Base-by-base conservation (phyloP, 2,329 filamentous ascomycete species). In the Chaetomium sp. region DNA sequence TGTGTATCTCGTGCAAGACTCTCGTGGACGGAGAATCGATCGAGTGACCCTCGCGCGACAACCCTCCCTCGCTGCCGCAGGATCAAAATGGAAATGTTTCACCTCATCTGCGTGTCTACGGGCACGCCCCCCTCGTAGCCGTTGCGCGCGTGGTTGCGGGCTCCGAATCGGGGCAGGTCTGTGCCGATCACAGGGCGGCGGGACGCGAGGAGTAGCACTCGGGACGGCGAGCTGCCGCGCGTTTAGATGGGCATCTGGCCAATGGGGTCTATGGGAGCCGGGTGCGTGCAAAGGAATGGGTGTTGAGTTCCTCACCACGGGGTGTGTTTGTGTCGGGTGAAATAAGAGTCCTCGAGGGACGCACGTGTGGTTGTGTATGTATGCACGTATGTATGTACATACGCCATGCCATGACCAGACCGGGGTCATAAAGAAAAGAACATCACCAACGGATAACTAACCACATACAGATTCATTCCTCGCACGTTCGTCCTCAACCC, bases 81-180 rank as follows among this genome's bases (percentile, higher is more conserved):
- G 42, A 51, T 57, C 53, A 54, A n/a, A 6, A 29, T 29, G 3
- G 6, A 35, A 38, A 35, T 57, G 54, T 50, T 29, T 62, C 60
- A 45, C 38, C 19, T 38, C 23, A 57, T 35, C 47, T 62, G 45
- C 5, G 7, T 3, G 12, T 63, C 45, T 53, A 63, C 33, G 45
- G 53, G 6, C 54, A 57, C 54, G 13, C 31, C 54, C 23, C 54
- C 21, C 33, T 25, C 25, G 4, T 2, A 25, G 7, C 38, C 33
- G 42, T 42, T 42, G 38, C 38, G 38, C 33, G 33, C 38, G 38
- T 27, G 55, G 51, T 53, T 38, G n/a, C 16, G 33, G 19, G 42
- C 9, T 33, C 55, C 55, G n/a, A 38, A 63, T 67, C 33, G 50
- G 65, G 65, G 33, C 12, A 63, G 65, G 29, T 25, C 19, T 35